Evolutionary conservation across 345 rosid genomes (phyloP).

Genomic region (Gossypium australe): DNA sequence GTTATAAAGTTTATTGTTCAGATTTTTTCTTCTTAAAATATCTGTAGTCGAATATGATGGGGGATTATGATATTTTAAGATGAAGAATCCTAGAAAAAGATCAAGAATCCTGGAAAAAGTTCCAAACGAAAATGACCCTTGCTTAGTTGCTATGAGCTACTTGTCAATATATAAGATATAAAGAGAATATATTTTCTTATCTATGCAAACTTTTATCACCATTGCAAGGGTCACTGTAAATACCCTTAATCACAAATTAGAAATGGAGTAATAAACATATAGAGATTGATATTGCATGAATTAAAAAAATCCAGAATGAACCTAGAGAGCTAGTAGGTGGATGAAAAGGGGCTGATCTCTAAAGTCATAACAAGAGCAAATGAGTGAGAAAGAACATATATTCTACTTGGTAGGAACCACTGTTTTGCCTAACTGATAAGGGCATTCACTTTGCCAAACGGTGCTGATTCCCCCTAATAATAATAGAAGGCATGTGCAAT

Average conservation of each 20-base stretch:
- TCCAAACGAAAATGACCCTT: too few species aligned
- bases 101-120: too few species aligned
- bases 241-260: background rate
- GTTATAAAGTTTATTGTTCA: too few species aligned
- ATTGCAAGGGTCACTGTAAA: too few species aligned
- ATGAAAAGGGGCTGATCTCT: background rate
- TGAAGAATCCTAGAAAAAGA: too few species aligned
- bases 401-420: background rate
- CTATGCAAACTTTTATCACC: too few species aligned
- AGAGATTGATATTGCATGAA: background rate
- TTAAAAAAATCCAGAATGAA: background rate
- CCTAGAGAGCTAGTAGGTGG: background rate
- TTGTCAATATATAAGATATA: too few species aligned
- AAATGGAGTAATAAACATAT: background rate
- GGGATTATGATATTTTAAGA: too few species aligned
- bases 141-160: too few species aligned
- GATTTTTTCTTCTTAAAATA: too few species aligned
- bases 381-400: background rate
- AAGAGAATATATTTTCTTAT: too few species aligned
- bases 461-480: slow-evolving; percentile 6
- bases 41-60: too few species aligned
- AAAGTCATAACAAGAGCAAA: slow-evolving; percentile 1
- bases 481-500: background rate
- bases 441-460: slow-evolving; percentile 2
- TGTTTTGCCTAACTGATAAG: slow-evolving; percentile 18